Percentiles rank a stretch among this genome's conserved stretches.
Conservation (phyloP, 148 eudicot genomes). For the Gaultheria prostrata region DNA sequence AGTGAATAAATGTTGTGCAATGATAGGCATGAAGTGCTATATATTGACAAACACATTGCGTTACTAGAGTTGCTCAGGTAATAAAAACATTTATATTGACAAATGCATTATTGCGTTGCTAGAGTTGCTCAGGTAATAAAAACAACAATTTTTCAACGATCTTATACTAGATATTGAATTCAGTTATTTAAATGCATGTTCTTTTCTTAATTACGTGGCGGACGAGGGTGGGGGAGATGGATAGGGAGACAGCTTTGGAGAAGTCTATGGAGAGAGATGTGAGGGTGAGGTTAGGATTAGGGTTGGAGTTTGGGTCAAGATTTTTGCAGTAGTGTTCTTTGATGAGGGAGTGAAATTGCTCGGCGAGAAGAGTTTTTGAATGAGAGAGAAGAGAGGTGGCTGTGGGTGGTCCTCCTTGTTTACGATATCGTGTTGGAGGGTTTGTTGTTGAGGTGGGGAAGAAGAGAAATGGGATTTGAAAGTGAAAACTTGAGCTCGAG, state of each 20-base stretch:
- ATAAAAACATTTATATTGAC: too few species aligned
- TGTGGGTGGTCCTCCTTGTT: constrained; percentile 11
- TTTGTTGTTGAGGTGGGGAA: constrained; percentile 17
- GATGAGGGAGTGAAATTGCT: constrained; percentile 50
- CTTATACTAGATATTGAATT: too few species aligned
- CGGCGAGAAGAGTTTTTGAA: constrained; percentile 38
- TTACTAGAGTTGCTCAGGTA: too few species aligned
- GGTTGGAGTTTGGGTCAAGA: constrained; percentile 34
- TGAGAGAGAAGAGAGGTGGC: constrained; percentile 26
- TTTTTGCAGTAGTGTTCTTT: constrained; percentile 66
- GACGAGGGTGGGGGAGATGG: constrained; percentile 49
- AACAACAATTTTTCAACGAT: too few species aligned
- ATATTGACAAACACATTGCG: too few species aligned
- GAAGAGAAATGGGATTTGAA: constrained; percentile 33
- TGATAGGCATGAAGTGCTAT: too few species aligned
- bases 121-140: too few species aligned
- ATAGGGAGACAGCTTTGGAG: constrained; percentile 26
- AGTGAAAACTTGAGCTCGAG: too few species aligned
- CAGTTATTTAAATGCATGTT: too few species aligned
- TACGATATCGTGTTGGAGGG: constrained; percentile 14
- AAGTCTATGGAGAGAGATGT: constrained; percentile 49
- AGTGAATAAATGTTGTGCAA: too few species aligned
- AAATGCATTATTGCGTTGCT: too few species aligned
- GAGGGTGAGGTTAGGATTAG: constrained; percentile 35
- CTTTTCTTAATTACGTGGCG: constrained; percentile 45